Percentiles rank a stretch among this genome's conserved stretches.
Evolutionary conservation across 345 rosid species (phyloP).

Genomic region (Euphorbia tirucalli): DNA sequence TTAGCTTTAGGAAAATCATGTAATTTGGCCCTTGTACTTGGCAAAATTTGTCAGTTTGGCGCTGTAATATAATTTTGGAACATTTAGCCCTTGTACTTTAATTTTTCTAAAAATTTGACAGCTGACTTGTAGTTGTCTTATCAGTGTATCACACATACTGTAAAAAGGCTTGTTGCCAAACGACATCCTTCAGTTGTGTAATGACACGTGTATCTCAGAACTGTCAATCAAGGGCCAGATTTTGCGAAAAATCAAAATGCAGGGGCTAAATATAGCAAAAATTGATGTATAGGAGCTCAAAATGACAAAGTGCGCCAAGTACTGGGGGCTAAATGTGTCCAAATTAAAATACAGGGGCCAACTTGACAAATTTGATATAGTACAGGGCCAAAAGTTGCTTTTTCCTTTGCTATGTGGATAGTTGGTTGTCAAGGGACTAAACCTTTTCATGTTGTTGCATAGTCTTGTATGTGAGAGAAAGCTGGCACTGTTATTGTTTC

Average conservation of each 20-base stretch:
- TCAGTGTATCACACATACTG: background rate
- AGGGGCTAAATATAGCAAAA: background rate
- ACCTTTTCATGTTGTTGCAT: background rate
- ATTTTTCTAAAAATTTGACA: too few species aligned
- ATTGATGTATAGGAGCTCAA: background rate
- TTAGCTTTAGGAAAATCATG: background rate
- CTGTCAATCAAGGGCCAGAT: background rate
- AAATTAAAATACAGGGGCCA: background rate
- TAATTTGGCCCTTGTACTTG: too few species aligned
- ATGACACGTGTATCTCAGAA: background rate
- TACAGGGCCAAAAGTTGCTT: background rate
- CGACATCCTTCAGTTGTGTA: background rate
- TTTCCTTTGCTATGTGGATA: background rate
- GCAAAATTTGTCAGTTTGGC: too few species aligned
- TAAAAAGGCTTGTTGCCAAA: background rate
- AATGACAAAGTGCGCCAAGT: too few species aligned
- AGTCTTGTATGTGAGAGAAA: background rate
- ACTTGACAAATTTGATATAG: background rate
- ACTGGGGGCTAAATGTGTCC: background rate
- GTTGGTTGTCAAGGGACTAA: slow-evolving; percentile 3
- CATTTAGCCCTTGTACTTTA: too few species aligned
- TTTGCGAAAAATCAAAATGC: background rate
- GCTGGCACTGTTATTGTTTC: background rate
- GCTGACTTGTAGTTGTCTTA: background rate
- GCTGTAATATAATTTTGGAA: too few species aligned